Conservation (phyloP, 148 eudicot species). For the Nepenthes gracilis region DNA sequence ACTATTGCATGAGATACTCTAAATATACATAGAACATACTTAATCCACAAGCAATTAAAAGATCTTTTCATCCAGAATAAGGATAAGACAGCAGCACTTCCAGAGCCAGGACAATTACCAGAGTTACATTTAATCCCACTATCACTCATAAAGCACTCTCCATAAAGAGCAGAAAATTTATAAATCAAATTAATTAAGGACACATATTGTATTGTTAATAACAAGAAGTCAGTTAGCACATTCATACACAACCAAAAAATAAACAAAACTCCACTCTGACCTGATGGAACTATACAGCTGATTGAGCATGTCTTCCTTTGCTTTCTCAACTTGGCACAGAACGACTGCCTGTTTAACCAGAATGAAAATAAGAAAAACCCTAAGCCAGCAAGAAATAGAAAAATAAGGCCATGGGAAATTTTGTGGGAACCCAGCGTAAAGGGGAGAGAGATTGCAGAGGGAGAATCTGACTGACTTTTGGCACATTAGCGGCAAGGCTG, state of each 20-base stretch:
- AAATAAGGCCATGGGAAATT: background rate
- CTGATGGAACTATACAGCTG: slow-evolving; percentile 89
- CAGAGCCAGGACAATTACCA: no score
- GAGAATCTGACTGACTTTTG: slow-evolving; percentile 44
- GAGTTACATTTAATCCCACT: no score
- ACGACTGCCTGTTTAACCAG: slow-evolving; percentile 73
- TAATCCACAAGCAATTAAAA: no score
- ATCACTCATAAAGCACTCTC: no score
- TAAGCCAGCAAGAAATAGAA: background rate
- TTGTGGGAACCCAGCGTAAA: background rate
- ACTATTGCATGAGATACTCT: no score
- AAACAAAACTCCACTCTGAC: slow-evolving; percentile 21
- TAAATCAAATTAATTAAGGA: no score
- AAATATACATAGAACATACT: no score
- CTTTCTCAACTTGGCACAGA: slow-evolving; percentile 98
- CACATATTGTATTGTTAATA: no score
- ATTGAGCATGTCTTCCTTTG: slow-evolving; percentile 97
- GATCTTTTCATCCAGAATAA: no score
- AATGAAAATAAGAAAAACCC: slow-evolving; percentile 4
- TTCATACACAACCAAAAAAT: background rate
- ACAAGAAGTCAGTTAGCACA: background rate
- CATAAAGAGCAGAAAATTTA: no score
- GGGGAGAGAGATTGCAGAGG: background rate
- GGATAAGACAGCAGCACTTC: no score
- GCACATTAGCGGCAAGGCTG: slow-evolving; percentile 95